These are phyloP conservation scores for Tetraselmis chui DNA, from an alignment of 139 green algal genomes.

Conservation along the genomic window DNA sequence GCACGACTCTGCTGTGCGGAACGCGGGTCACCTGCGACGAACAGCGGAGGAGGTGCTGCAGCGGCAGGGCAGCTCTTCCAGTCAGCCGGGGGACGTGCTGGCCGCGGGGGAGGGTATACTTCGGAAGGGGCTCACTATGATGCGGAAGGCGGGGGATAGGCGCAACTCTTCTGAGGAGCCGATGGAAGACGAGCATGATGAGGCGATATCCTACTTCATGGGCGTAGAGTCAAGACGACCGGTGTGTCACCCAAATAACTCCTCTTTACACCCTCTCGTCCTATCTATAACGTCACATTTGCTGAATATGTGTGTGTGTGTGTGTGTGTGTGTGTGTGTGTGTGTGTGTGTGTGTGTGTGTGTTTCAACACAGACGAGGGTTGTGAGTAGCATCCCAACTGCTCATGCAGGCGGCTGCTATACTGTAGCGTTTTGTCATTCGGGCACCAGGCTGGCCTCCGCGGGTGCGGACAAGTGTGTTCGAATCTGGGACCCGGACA, in stretches of 20 bases:
- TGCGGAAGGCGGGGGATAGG: background rate
- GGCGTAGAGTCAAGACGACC: too few relatives aligned
- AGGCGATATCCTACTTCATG: too few relatives aligned
- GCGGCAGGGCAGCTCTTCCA: background rate
- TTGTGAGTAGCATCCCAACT: background rate
- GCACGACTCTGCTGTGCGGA: background rate
- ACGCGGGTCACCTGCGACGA: background rate
- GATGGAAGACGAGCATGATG: too few relatives aligned
- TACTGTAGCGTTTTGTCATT: background rate
- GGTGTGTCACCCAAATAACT: too few relatives aligned
- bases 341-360: too few relatives aligned
- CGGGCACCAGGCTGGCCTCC: background rate
- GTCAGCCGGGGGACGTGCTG: background rate
- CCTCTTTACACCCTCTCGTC: too few relatives aligned
- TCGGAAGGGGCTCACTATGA: background rate
- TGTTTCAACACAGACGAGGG: background rate
- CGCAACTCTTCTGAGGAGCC: background rate
- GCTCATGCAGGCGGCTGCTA: background rate
- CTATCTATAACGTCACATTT: too few relatives aligned
- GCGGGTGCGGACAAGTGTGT: background rate
- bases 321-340: too few relatives aligned
- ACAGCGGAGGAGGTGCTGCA: background rate
- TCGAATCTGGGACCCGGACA: background rate
- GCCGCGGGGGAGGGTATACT: background rate
- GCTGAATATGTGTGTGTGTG: too few relatives aligned